Percentiles rank a stretch among this genome's conserved stretches.
Evolutionary conservation across 1,139 yeast genomes (phyloP).

Genomic region (Pichia sp.): DNA sequence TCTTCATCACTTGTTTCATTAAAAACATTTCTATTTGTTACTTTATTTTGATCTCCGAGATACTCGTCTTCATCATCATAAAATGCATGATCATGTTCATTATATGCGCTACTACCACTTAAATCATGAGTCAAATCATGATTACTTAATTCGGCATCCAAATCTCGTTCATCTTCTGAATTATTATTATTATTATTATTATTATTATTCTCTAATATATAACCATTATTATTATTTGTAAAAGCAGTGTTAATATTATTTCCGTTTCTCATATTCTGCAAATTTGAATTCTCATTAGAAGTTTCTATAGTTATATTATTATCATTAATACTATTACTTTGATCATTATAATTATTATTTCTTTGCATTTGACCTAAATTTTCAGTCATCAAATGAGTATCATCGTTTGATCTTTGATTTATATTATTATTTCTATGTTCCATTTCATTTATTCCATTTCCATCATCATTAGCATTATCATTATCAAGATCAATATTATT

Average conservation of each 20-base stretch:
- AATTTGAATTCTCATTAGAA: neutral
- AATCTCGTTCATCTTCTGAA: constrained; percentile 28
- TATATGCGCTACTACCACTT: constrained; percentile 21
- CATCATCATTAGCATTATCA: neutral
- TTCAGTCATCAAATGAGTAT: constrained; percentile 13
- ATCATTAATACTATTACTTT: neutral
- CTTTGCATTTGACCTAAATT: constrained; percentile 11
- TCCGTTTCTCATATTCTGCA: too few species aligned
- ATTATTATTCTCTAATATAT: constrained; percentile 5
- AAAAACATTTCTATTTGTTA: neutral
- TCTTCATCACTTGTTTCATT: neutral
- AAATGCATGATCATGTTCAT: constrained; percentile 4
- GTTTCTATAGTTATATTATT: constrained; percentile 1
- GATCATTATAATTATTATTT: neutral
- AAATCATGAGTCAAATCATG: constrained; percentile 37
- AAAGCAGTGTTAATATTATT: too few species aligned
- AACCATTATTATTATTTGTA: neutral
- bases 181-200: constrained; percentile 3
- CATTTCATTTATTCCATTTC: constrained; percentile 12
- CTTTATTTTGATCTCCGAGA: constrained; percentile 1
- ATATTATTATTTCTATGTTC: neutral
- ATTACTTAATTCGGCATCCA: constrained; percentile 45
- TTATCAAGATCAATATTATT: neutral
- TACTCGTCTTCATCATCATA: constrained; percentile 27
- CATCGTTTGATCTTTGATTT: neutral